Evolutionary conservation across 1,284 basidiomycete genomes (phyloP).

Genomic region (Malassezia dermatis): DNA sequence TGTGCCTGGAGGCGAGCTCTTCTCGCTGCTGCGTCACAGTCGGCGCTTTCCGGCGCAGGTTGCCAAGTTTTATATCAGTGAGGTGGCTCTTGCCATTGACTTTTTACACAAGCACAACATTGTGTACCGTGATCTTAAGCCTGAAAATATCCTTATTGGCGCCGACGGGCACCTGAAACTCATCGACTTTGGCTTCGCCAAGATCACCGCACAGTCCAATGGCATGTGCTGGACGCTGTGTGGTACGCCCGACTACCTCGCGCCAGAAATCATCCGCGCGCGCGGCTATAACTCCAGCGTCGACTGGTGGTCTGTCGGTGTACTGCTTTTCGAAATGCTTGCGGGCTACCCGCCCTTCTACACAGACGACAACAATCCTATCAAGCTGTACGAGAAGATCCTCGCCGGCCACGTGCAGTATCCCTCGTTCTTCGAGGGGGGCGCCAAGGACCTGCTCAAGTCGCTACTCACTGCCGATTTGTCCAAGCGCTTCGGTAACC

Average conservation of each 20-base stretch:
- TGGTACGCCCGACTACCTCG: conserved; percentile 70
- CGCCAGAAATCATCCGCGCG: conserved; percentile 58
- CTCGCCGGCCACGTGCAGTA: conserved; percentile 75
- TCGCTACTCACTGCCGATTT: conserved; percentile 83
- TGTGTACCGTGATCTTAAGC: conserved; percentile 94
- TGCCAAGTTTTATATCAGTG: conserved; percentile 96
- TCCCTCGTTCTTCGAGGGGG: conserved; percentile 69
- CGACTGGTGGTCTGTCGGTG: conserved; percentile 96
- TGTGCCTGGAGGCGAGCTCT: conserved; percentile 92
- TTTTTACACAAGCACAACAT: conserved; percentile 82
- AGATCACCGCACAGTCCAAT: conserved; percentile 57
- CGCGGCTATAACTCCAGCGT: conserved; percentile 94
- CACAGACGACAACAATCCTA: conserved; percentile 56
- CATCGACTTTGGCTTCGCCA: conserved; percentile 96
- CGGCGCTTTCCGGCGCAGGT: conserved; percentile 96
- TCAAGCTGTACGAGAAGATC: conserved; percentile 88
- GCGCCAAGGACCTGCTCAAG: conserved; percentile 75
- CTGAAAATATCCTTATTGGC: conserved; percentile 87
- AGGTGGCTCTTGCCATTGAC: conserved; percentile 87
- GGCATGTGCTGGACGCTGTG: conserved; percentile 94
- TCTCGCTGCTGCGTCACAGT: conserved; percentile 51
- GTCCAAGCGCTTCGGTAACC: conserved; percentile 82
- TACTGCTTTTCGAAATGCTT: conserved; percentile 62
- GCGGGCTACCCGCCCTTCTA: conserved; percentile 49
- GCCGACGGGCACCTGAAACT: conserved; percentile 95